phyloP scores from a whole-genome alignment of 257 asterid genomes.

The Lavandula angustifolia region DNA sequence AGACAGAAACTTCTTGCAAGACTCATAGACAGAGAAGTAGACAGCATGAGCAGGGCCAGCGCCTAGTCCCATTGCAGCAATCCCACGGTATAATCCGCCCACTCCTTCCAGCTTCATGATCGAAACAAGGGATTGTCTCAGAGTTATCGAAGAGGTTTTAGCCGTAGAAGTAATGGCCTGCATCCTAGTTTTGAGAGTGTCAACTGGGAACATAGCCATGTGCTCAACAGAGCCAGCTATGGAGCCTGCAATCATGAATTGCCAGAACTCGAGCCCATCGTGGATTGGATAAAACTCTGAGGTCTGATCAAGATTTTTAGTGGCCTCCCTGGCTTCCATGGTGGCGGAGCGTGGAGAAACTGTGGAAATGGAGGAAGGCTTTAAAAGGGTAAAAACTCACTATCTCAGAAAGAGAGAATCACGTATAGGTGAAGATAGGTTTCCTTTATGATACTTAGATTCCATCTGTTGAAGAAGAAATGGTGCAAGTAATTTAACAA shows the following conservation, averaged over 20 bases:
- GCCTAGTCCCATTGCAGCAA: slow-evolving; percentile 62
- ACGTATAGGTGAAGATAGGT: slow-evolving; percentile 23
- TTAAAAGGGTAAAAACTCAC: slow-evolving; percentile 26
- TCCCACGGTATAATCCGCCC: slow-evolving; percentile 52
- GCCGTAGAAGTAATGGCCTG: slow-evolving; percentile 49
- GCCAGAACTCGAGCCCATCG: slow-evolving; percentile 64
- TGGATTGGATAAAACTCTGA: slow-evolving; percentile 14
- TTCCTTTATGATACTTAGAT: slow-evolving; percentile 6
- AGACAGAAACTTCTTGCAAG: slow-evolving; percentile 40
- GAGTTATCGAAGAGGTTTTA: slow-evolving; percentile 36
- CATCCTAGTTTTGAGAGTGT: slow-evolving; percentile 69
- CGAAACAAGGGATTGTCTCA: slow-evolving; percentile 48
- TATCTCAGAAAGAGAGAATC: slow-evolving; percentile 17
- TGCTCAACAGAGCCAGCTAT: slow-evolving; percentile 65
- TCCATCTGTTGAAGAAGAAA: not conserved
- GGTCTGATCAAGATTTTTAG: not conserved
- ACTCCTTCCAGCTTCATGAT: slow-evolving; percentile 50
- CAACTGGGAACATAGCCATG: slow-evolving; percentile 72
- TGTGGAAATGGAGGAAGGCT: slow-evolving; percentile 17
- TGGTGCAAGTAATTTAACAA: too few species aligned
- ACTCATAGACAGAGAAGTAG: slow-evolving; percentile 62
- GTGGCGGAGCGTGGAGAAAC: slow-evolving; percentile 23
- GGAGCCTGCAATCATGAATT: slow-evolving; percentile 69
- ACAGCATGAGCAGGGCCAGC: slow-evolving; percentile 77
- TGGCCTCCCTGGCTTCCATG: slow-evolving; percentile 34